phyloP scores from a whole-genome alignment of 805 yeast species.

The Candida easanensis region DNA sequence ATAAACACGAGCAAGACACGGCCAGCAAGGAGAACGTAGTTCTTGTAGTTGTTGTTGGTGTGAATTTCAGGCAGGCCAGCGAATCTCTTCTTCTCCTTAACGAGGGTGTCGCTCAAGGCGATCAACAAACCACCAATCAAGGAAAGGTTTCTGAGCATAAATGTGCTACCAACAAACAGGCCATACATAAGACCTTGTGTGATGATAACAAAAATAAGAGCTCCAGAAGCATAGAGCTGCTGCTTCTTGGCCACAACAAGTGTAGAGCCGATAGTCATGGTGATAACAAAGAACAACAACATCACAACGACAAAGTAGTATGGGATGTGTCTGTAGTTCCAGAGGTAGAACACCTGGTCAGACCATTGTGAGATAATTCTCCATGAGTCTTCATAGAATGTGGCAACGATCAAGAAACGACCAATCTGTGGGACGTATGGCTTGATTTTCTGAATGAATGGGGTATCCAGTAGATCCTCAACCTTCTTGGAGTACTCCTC shows the following conservation, averaged over 20 bases:
- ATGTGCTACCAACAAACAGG: slow-evolving; percentile 72
- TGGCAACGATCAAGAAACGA: slow-evolving; percentile 86
- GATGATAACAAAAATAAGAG: slow-evolving; percentile 67
- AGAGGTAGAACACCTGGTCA: slow-evolving; percentile 83
- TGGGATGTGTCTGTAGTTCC: slow-evolving; percentile 77
- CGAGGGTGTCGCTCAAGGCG: slow-evolving; percentile 83
- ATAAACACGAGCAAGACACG: slow-evolving; percentile 80
- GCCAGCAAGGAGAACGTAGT: slow-evolving; percentile 83
- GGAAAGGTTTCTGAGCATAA: slow-evolving; percentile 82
- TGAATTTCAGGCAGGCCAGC: slow-evolving; percentile 50
- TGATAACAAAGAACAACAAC: slow-evolving; percentile 55
- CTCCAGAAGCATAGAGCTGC: slow-evolving; percentile 66
- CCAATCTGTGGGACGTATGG: slow-evolving; percentile 88
- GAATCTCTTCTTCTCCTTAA: slow-evolving; percentile 61
- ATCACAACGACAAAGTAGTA: slow-evolving; percentile 74
- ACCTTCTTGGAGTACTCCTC: slow-evolving; percentile 42
- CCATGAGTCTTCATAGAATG: slow-evolving; percentile 85
- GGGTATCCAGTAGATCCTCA: slow-evolving; percentile 53
- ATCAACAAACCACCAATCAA: slow-evolving; percentile 90
- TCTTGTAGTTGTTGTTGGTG: slow-evolving; percentile 63
- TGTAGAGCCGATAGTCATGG: slow-evolving; percentile 74
- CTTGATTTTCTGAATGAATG: slow-evolving; percentile 44
- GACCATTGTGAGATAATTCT: slow-evolving; percentile 86
- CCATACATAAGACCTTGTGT: slow-evolving; percentile 90
- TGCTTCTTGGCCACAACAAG: slow-evolving; percentile 67